phyloP scores from a whole-genome alignment of 352 stramenopile genomes.

The Phytophthora europaea region DNA sequence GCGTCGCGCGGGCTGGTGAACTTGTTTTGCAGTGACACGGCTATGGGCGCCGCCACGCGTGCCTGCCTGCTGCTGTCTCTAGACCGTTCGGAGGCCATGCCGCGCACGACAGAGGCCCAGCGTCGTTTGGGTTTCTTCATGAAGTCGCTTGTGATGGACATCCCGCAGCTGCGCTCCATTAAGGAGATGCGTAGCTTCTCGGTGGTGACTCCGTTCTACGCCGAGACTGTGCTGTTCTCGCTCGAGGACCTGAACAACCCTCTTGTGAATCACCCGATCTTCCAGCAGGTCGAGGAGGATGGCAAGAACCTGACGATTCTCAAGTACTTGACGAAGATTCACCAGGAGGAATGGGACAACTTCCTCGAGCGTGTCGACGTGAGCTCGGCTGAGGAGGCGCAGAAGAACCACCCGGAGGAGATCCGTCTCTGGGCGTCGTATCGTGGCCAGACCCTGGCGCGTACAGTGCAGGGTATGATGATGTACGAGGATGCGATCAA shows the following conservation, averaged over 20 bases:
- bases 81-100: slow-evolving; percentile 78
- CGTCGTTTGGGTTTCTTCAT: slow-evolving; percentile 86
- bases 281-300: slow-evolving; percentile 77
- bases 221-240: slow-evolving; percentile 76
- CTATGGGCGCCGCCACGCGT: slow-evolving; percentile 82
- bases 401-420: slow-evolving; percentile 71
- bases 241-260: slow-evolving; percentile 72
- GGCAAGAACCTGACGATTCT: slow-evolving; percentile 87
- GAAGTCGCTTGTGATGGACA: slow-evolving; percentile 85
- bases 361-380: slow-evolving; percentile 84
- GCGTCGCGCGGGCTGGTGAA: slow-evolving; percentile 77
- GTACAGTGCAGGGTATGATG: slow-evolving; percentile 87
- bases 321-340: slow-evolving; percentile 84
- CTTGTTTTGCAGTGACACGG: slow-evolving; percentile 75
- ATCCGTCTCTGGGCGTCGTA: slow-evolving; percentile 85
- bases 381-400: slow-evolving; percentile 66
- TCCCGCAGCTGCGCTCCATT: slow-evolving; percentile 73
- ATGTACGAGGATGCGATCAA: slow-evolving; percentile 87
- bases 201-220: slow-evolving; percentile 85
- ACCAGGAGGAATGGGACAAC: slow-evolving; percentile 84
- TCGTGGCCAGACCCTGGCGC: slow-evolving; percentile 77
- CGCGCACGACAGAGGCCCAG: slow-evolving; percentile 72
- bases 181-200: slow-evolving; percentile 89
- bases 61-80: slow-evolving; percentile 79
- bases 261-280: slow-evolving; percentile 81